Evolutionary conservation across 164 flowering plant species (phyloP).

Genomic region (Hamamelis virginiana): DNA sequence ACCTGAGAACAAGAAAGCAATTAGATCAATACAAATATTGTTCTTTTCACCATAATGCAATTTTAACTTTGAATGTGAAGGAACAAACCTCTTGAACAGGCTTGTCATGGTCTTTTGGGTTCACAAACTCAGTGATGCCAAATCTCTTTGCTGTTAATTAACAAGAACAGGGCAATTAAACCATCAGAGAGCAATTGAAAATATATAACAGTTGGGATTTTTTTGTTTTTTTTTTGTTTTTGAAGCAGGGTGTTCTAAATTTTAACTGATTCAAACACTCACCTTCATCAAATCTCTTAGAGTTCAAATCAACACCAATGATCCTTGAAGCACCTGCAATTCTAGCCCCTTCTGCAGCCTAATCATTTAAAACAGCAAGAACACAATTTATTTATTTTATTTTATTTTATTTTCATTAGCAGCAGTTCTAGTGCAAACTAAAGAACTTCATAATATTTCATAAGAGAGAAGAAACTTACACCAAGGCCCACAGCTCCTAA

Average conservation of each 20-base stretch:
- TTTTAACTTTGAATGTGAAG: neutral
- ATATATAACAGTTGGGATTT: neutral
- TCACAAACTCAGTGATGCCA: constrained; percentile 55
- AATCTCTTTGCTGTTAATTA: constrained; percentile 45
- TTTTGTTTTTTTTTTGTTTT: no score
- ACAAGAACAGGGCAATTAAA: neutral
- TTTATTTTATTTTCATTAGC: no score
- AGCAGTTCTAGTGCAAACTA: neutral
- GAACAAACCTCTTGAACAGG: constrained; percentile 57
- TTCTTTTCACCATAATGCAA: no score
- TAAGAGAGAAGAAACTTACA: constrained; percentile 32
- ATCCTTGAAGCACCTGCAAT: constrained; percentile 45
- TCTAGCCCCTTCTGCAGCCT: constrained; percentile 58
- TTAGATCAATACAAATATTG: no score
- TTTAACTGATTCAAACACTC: no score
- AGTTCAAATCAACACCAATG: constrained; percentile 42
- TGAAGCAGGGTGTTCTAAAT: no score
- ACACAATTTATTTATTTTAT: no score
- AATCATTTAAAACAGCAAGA: neutral
- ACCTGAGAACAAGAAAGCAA: constrained; percentile 24
- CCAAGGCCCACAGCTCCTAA: constrained; percentile 72
- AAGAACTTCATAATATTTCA: neutral
- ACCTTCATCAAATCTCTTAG: constrained; percentile 35
- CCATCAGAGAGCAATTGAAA: neutral
- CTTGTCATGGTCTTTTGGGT: constrained; percentile 45